Conservation (phyloP, 192 early-diverging fungal genomes). For the Linnemannia hyalina region DNA sequence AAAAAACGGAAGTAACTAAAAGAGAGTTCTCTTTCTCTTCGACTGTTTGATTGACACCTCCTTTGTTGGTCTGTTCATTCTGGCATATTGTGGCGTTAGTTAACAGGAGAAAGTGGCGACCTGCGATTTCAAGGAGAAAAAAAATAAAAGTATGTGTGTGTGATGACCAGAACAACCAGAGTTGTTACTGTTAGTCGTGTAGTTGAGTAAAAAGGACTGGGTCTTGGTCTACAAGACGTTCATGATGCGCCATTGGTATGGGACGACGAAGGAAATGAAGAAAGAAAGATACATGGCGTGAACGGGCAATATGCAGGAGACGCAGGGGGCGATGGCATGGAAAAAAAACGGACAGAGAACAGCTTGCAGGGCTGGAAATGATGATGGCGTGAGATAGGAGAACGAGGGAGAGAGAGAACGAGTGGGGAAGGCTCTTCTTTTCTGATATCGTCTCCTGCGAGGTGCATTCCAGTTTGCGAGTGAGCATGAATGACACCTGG, state of each 20-base stretch:
- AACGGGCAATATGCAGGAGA: neutral
- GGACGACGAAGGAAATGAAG: neutral
- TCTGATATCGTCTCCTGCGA: neutral
- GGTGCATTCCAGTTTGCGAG: neutral
- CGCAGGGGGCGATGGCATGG: neutral
- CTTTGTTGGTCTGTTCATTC: neutral
- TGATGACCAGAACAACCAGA: neutral
- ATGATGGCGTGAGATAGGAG: neutral
- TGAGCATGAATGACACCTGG: neutral
- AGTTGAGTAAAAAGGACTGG: neutral
- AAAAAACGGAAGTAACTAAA: neutral
- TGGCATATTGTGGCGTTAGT: conserved; percentile 3
- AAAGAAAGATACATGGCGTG: neutral
- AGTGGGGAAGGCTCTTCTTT: neutral
- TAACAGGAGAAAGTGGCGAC: neutral
- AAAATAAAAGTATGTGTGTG: neutral
- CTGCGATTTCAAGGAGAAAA: neutral
- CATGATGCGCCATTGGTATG: neutral
- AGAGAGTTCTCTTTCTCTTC: neutral
- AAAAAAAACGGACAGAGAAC: conserved; percentile 1
- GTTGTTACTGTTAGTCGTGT: neutral
- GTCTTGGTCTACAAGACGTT: neutral
- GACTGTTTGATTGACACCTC: neutral
- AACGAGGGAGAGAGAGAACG: neutral
- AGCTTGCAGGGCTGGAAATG: neutral